Conservation (phyloP, 768 basidiomycete species). For the Exsudoporus frostii region DNA sequence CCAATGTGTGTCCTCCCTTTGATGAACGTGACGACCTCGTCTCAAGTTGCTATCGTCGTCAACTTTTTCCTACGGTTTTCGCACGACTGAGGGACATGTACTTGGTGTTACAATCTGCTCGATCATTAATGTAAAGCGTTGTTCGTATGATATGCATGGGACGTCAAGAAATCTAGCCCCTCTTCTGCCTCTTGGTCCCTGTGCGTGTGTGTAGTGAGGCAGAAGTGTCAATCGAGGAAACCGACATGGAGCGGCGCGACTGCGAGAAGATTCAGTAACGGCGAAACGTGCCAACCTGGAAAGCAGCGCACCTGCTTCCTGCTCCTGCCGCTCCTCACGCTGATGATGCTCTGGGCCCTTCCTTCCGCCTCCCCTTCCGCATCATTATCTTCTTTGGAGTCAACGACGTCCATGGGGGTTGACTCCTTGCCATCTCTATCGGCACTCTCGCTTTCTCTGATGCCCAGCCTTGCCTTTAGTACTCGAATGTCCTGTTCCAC, state of each 20-base stretch:
- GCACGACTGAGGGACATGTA: conserved; percentile 14
- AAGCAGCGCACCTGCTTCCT: conserved; percentile 50
- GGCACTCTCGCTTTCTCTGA: conserved; percentile 44
- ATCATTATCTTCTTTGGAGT: conserved; percentile 31
- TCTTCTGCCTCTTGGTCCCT: conserved; percentile 58
- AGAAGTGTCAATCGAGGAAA: conserved; percentile 72
- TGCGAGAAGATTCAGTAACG: conserved; percentile 19
- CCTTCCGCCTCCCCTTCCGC: conserved; percentile 46
- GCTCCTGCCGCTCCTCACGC: conserved; percentile 51
- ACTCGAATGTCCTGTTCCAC: conserved; percentile 83
- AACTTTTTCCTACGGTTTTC: conserved; percentile 86
- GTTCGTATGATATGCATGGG: conserved; percentile 2
- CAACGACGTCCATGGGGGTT: conserved; percentile 52
- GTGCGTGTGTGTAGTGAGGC: conserved; percentile 48
- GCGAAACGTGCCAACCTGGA: background rate
- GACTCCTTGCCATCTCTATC: conserved; percentile 38
- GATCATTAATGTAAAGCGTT: conserved; percentile 11
- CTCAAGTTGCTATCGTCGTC: conserved; percentile 72
- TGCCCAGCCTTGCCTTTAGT: conserved; percentile 57
- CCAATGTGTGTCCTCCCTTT: background rate
- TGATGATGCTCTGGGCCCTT: conserved; percentile 64
- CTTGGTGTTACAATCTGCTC: background rate
- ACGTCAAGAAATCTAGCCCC: conserved; percentile 32
- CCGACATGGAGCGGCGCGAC: conserved; percentile 66
- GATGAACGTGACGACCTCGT: background rate